Base-by-base conservation (phyloP, 2,329 filamentous ascomycete genomes). In the Ophidiomyces ophidiicola region DNA sequence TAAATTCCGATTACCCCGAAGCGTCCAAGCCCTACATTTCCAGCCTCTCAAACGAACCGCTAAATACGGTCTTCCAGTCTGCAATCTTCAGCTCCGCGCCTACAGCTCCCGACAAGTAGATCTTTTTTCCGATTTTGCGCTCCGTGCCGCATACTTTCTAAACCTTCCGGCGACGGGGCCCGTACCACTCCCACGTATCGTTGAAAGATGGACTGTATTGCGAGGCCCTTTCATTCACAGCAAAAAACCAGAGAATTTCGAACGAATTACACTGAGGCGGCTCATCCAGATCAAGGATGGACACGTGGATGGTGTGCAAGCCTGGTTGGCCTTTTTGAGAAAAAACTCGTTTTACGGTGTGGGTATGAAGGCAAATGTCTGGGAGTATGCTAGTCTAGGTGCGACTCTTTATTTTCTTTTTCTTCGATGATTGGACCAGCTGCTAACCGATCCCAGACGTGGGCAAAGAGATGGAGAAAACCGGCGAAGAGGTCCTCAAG, bases 321-420 rank as follows among this genome's bases (percentile, higher is more conserved):
- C 87, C 19, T 98, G 90, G 90, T 67, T 98, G 43, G 86, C 85
- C 0, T 96, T 93, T 57, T 60, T 98, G 55, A 76, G 82, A 55
- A 93, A 93, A 63, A 81, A 94, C 57, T 83, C 86, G 29, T 93
- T 90, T 58, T 83, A 92, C 50, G 90, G 90, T n/a, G 80, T 96
- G 28, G 90, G 90, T 53, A 92, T 98, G 86, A 98, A 98, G 71
- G 90, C 90, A 38, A 94, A 98, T 58, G 74, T 96, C 35, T 98
- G 82, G 78, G 84, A 94, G 56, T 87, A 84, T 61, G 77, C 81
- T 53, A 72, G 73, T 42, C 57, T 87, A 43, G 79, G 81, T 81
- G 71, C 46, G 61, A 47, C 48, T 30, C 23, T n/a, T 24, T 29
- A 5, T 26, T 21, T 7, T 31, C 30, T 36, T 10, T 47, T 11